These are phyloP conservation scores for Vaccinium vitisidaea DNA, from an alignment of 148 eudicot genomes.

Conservation along the genomic window DNA sequence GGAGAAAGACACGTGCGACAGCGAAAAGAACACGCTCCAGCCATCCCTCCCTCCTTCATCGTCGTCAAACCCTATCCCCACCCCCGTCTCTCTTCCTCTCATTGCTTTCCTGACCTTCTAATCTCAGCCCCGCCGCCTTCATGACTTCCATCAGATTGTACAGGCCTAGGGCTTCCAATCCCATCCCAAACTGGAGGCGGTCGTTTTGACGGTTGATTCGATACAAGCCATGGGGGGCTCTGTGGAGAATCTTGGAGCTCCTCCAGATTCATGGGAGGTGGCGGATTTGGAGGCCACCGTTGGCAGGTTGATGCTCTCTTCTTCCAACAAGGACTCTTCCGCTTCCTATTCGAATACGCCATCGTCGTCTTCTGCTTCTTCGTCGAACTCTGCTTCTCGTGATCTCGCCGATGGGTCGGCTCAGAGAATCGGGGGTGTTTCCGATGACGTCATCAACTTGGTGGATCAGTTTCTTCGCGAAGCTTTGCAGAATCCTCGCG, in stretches of 20 bases:
- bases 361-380: slow-evolving; percentile 21
- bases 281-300: slow-evolving; percentile 86
- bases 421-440: slow-evolving; percentile 17
- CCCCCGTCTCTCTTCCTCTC: background rate
- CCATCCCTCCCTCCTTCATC: background rate
- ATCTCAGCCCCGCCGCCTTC: background rate
- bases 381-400: slow-evolving; percentile 9
- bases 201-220: slow-evolving; percentile 25
- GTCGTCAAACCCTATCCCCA: slow-evolving; percentile 34
- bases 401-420: slow-evolving; percentile 30
- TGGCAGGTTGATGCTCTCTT: slow-evolving; percentile 55
- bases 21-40: background rate
- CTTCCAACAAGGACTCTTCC: slow-evolving; percentile 33
- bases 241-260: slow-evolving; percentile 33
- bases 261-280: slow-evolving; percentile 94
- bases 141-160: slow-evolving; percentile 14
- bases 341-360: slow-evolving; percentile 10
- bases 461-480: slow-evolving; percentile 97
- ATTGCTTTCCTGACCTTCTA: background rate
- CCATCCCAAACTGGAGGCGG: slow-evolving; percentile 15
- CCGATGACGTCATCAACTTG: slow-evolving; percentile 61
- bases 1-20: background rate
- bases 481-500: slow-evolving; percentile 94
- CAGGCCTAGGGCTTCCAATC: background rate
- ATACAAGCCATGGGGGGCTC: slow-evolving; percentile 38